Evolutionary conservation across 192 early-diverging fungal species (phyloP), one percentile per base, ranked within the genome.

Genomic region (Phlyctochytrium planicorne): DNA sequence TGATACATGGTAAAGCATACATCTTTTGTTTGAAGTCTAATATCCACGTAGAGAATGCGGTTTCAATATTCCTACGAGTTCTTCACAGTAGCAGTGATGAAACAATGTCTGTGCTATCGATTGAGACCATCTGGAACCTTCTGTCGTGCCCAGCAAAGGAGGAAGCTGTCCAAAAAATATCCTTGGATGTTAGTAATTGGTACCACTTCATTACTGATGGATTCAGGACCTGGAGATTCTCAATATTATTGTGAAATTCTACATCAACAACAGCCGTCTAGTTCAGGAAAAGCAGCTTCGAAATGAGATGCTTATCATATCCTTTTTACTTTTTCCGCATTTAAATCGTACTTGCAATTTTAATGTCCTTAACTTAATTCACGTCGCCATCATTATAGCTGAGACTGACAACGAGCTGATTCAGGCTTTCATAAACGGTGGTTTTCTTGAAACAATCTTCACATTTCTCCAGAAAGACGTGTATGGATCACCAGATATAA

Each of bases 401-500:
- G 40, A 47, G 40, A 20, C 56, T 66, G 17, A 33, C 24, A 30
- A 17, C 20, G 27, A 47, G 40, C 63, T 71, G 24, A 31, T 71
- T 25, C 17, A 63, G 2, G 62, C 59, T 30, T 23, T 36, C 16
- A 10, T 16, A 62, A 16, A 27, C 59, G 10, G 40, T 50, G 40
- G 12, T n/a, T 50, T 10, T 14, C 35, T 62, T 24, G 17, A 23
- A 30, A 57, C 32, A 33, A 60, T 80, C 14, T 53, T 80, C 10
- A 66, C 75, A 16, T 78, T 75, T 61, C 37, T 77, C 30, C 57
- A 78, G 2, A 36, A 67, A 76, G 27, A 59, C 62, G 2, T 55
- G 60, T 4, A 64, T 78, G 14, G 25, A 40, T 2, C 52, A 66
- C 25, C 78, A 75, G 79, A 69, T 50, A 25, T 33, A 69, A 16